These are phyloP conservation scores for Ophiognomonia clavigignenti-juglandacearum DNA, from an alignment of 2,329 filamentous ascomycete genomes.

Conservation along the genomic window DNA sequence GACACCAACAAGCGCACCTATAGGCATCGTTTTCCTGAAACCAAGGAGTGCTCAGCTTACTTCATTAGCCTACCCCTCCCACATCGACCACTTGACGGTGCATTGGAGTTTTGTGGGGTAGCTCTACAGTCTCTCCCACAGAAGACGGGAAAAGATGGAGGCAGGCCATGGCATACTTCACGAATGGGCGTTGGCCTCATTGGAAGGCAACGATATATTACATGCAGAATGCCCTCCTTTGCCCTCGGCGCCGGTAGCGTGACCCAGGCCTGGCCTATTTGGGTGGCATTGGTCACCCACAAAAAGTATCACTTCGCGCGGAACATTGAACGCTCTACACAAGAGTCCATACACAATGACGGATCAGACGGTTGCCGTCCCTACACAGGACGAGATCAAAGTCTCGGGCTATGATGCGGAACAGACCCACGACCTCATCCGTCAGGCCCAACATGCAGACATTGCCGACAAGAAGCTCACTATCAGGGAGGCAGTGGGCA, in stretches of 20 bases:
- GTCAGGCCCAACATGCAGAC: conserved; percentile 16
- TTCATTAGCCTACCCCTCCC: too few species aligned
- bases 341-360: neutral
- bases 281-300: neutral
- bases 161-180: too few species aligned
- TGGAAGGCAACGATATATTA: conserved; percentile 3
- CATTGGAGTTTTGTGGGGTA: too few species aligned
- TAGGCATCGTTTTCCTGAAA: too few species aligned
- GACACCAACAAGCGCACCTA: too few species aligned
- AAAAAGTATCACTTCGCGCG: neutral
- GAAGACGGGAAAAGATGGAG: too few species aligned
- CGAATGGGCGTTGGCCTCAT: too few species aligned
- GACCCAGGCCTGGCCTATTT: neutral
- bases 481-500: conserved; percentile 21
- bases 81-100: too few species aligned
- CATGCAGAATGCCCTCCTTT: neutral
- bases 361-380: conserved; percentile 8
- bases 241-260: neutral
- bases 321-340: neutral
- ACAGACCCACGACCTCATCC: conserved; percentile 14
- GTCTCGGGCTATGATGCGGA: conserved; percentile 11
- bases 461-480: conserved; percentile 21
- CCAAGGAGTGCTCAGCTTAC: too few species aligned
- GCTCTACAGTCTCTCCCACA: too few species aligned
- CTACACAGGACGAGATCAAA: conserved; percentile 5